phyloP scores from a whole-genome alignment of 2,329 filamentous ascomycete genomes.

The Madurella fahalii region DNA sequence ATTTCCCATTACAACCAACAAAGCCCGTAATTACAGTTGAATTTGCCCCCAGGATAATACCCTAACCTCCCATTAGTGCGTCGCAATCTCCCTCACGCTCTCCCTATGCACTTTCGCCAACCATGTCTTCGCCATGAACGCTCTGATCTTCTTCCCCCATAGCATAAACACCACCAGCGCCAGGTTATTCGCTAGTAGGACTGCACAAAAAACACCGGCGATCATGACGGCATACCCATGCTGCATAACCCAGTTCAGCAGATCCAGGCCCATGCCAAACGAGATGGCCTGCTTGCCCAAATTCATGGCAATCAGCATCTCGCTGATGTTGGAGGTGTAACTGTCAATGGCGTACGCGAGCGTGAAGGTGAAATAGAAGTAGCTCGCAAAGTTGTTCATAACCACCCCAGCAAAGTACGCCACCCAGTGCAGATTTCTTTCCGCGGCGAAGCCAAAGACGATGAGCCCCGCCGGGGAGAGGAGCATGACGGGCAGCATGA shows the following conservation, averaged over 20 bases:
- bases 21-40: no score
- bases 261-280: constrained; percentile 45
- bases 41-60: no score
- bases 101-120: constrained; percentile 32
- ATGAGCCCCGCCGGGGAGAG: constrained; percentile 36
- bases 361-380: constrained; percentile 52
- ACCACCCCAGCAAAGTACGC: constrained; percentile 44
- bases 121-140: constrained; percentile 42
- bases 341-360: constrained; percentile 55
- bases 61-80: no score
- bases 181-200: constrained; percentile 44
- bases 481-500: constrained; percentile 33
- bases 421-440: constrained; percentile 36
- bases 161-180: constrained; percentile 43
- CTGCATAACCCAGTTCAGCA: constrained; percentile 45
- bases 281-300: constrained; percentile 49
- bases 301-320: constrained; percentile 56
- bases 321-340: constrained; percentile 50
- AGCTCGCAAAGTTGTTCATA: constrained; percentile 43
- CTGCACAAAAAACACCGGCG: constrained; percentile 42
- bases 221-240: constrained; percentile 46
- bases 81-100: constrained; percentile 18
- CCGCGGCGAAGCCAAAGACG: constrained; percentile 36
- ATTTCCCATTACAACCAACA: no score
- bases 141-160: constrained; percentile 43